Evolutionary conservation across 257 asterid species (phyloP), one percentile per base, ranked within the genome.

Genomic region (Penstemon newberryi): DNA sequence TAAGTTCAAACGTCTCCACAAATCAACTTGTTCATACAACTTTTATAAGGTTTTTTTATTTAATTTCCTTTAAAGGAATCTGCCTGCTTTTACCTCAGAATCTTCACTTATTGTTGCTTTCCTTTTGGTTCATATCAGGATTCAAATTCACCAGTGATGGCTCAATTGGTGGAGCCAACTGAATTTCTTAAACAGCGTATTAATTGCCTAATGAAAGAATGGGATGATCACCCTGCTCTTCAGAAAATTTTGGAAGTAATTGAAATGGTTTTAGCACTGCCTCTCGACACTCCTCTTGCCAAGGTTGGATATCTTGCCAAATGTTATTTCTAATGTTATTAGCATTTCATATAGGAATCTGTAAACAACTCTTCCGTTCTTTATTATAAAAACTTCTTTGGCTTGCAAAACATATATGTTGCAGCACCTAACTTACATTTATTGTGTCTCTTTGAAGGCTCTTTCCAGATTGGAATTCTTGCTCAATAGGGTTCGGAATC

Each of bases 201-300:
- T 63, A 37, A 73, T 37, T 47, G 63, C 73, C 83, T 83, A 62
- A 65, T 87, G 75, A 77, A 80, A 15, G 96, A 89, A 73, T 84
- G 89, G 89, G 89, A 90, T 66, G 87, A 81, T 41, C 83, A 81
- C 76, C 86, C 91, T 60, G 85, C 90, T 60, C 91, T 89, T 74
- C 86, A 75, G 79, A 86, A 74, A 71, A 80, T 89, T 61, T 54
- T 84, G 76, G 96, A 89, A 73, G 85, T 82, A 52, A 78, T 79
- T 74, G 96, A 89, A 61, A 89, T 84, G 95, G 77, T 84, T 70
- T 87, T 94, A 71, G 89, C 92, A 73, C 81, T 94, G 52, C 99
- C 96, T 56, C 79, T 88, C 37, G 78, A 81, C 71, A 84, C 92
- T 47, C 92, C 99, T 68, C 95, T 91, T 44, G 99, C 96, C 50